phyloP scores from a whole-genome alignment of 352 stramenopile species.

The Globisporangium cederbergense region DNA sequence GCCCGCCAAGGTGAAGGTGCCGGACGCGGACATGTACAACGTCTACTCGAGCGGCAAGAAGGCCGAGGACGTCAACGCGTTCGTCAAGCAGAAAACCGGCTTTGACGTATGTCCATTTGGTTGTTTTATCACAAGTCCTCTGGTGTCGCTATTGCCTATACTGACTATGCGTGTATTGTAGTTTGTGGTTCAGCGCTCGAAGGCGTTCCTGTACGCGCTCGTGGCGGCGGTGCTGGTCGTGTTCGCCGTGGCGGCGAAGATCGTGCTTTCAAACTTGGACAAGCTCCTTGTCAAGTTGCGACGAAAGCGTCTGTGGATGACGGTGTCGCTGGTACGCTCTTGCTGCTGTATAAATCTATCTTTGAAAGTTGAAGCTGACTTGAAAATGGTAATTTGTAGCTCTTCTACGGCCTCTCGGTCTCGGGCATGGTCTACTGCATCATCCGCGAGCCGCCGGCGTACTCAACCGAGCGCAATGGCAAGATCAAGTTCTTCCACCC shows the following conservation, averaged over 20 bases:
- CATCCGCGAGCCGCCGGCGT: conserved; percentile 80
- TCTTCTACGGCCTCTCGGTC: conserved; percentile 86
- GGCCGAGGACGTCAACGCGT: conserved; percentile 62
- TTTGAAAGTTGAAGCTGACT: neutral
- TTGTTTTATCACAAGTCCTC: neutral
- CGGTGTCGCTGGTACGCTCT: conserved; percentile 61
- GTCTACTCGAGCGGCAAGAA: conserved; percentile 73
- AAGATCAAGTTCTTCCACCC: conserved; percentile 87
- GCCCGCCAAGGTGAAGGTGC: conserved; percentile 51
- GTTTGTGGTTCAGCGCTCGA: conserved; percentile 66
- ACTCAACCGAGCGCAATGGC: conserved; percentile 65
- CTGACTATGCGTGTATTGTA: conserved; percentile 8
- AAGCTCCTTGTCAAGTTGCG: conserved; percentile 66
- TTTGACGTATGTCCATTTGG: conserved; percentile 46
- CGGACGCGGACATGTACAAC: conserved; percentile 67
- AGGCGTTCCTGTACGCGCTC: conserved; percentile 60
- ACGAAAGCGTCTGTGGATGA: conserved; percentile 85
- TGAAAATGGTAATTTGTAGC: conserved; percentile 21
- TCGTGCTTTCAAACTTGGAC: conserved; percentile 68
- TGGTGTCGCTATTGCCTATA: conserved; percentile 1
- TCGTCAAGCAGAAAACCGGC: conserved; percentile 80
- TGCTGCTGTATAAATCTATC: neutral
- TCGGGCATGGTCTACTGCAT: conserved; percentile 90
- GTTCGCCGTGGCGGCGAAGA: conserved; percentile 42
- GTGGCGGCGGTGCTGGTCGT: conserved; percentile 26